Evolutionary conservation across 169 alveolate genomes (phyloP), one percentile per base, ranked within the genome.

Genomic region (Plasmodium reichenowi): DNA sequence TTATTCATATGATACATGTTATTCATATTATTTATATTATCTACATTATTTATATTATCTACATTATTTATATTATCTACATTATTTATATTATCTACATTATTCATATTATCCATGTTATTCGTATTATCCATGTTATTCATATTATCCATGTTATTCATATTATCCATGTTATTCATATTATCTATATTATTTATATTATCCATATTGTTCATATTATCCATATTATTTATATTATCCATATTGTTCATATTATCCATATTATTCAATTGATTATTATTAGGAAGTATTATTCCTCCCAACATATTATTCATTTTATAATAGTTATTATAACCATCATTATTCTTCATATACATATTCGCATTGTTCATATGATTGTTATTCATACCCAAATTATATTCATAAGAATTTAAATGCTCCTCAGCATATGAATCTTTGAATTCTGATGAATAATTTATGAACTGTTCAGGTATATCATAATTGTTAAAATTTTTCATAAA

Each of bases 331-430:
- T 56, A 17, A 56, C 12, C 10, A n/a, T 13, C 5, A 17, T 26
- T 58, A 12, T 83, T 45, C 54, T 54, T 59, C 24, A 15, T 63
- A 45, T 13, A 38, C 32, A 60, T 24, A 68, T 13, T 70, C 4
- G 3, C 56, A 9, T 76, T 12, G 17, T 54, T 20, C 29, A 38
- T 15, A 17, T 43, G 17, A 15, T 48, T 56, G 17, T 70, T 52
- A 43, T 67, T 83, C 58, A 63, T 9, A 47, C 29, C 0, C 70
- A 83, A 38, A 52, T 83, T 83, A 58, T 54, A 83, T 17, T 83
- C 83, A 60, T 67, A 47, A 6, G 66, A 52, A 45, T 63, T 60
- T 54, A 60, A 32, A 60, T 29, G 15, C 10, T 66, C 32, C 6
- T 71, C 72, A 20, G 9, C 67, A 52, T 64, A 78, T 26, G 29